Base-by-base conservation (phyloP, 352 stramenopile species). In the Pythium pyrilobum region DNA sequence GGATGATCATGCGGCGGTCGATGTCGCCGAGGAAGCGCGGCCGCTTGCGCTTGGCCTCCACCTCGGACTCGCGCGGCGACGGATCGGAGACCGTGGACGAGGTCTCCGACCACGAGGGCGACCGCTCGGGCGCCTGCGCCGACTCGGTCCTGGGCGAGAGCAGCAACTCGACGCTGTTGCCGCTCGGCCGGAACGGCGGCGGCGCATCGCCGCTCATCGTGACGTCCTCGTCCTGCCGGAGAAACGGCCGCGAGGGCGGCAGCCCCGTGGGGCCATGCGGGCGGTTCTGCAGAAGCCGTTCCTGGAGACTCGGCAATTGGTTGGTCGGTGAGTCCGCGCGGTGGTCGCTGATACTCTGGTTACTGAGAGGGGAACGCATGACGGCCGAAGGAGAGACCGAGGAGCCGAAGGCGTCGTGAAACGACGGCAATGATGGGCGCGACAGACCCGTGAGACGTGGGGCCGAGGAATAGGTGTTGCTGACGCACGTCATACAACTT, bases 1-100 rank as follows among this genome's bases (percentile, higher is more conserved):
- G 68, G 23, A 89, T 89, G 54, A 88, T 88, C 28, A 71, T 83
- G 36, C 70, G 74, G 1, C 74, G 72, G 44, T 85, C 74, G 11
- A 63, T 78, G 47, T 88, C 72, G 5, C 71, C 68, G 42, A 86
- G 42, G 36, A 83, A 86, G 32, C 75, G 66, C 15, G 76, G 52
- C 0, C 74, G 71, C 44, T 85, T 87, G 46, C 47, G 45, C 31
- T 62, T 62, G 3, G 13, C 36, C 8, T 50, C 23, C 4, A 33
- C 9, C 9, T 52, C 56, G 11, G 21, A 18, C 10, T 64, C 48
- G 7, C 56, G 56, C 16, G 56, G 56, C 15, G 56, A 64, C 40
- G 43, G 50, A 21, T 57, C 41, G 8, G 56, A 64, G n/a, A 58
- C 20, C 15, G 41, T 40, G 10, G 55, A 62, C 38, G 55, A 56